Base-by-base conservation (phyloP, 2,329 filamentous ascomycete genomes). In the Piedraia hortae region DNA sequence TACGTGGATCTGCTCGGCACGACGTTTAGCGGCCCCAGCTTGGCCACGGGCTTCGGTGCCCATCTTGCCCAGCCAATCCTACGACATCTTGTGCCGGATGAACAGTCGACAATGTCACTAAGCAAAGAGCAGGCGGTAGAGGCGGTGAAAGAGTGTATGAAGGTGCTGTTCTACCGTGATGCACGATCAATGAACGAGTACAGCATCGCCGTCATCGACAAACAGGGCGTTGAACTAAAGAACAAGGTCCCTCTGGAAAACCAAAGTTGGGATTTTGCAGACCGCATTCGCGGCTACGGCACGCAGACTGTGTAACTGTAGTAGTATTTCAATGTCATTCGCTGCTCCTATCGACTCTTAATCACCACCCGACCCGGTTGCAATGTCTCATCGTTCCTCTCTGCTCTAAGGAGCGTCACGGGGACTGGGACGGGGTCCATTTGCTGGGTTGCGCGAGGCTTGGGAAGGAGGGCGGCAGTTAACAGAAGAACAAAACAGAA, bases 251-350 rank as follows among this genome's bases (percentile, higher is more conserved):
- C 78, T 58, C 57, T 97, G 33, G 80, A 93, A 58, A 60, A 68
- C 38, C 82, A 93, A 60, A 91, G 78, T 60, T 93, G 82, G 85
- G 78, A 74, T 22, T 97, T 97, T 54, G 85, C 85, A 12, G 82
- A 93, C 44, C 62, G 69, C 36, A 91, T 97, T 47, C 71, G 65
- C 47, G 85, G 85, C 19, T 97, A 97, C 44, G 85, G 85, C 29
- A 88, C 80, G 12, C 80, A 93, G 56, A 43, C 38, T 8, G 40
- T 17, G 16, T 17, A 10, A 17, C 10, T 17, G n/a, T n/a, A n/a
- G n/a, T n/a, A n/a, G n/a, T n/a, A n/a, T n/a, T n/a, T n/a, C n/a
- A n/a, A n/a, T n/a, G n/a, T n/a, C n/a, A n/a, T n/a, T n/a, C n/a
- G n/a, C n/a, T n/a, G n/a, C n/a, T n/a, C n/a, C n/a, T n/a, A n/a